phyloP scores from a whole-genome alignment of 2,329 filamentous ascomycete species.

The Anthostomella pinea region DNA sequence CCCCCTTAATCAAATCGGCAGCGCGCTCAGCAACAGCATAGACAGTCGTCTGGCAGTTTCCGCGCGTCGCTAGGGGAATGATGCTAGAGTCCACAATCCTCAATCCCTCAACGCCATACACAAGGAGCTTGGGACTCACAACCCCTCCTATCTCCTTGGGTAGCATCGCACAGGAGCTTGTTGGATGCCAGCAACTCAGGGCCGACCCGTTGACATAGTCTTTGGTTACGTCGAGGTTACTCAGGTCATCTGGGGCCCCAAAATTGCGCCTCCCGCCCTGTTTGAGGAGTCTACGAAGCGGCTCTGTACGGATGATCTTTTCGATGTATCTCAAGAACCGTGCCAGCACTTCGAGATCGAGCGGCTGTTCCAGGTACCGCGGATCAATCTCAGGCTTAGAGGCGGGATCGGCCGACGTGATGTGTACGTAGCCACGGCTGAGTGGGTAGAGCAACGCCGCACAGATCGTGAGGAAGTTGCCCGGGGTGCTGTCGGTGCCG shows the following conservation, averaged over 20 bases:
- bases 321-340: conserved; percentile 24
- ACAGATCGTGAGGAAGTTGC: conserved; percentile 3
- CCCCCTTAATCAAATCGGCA: conserved; percentile 15
- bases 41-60: conserved; percentile 15
- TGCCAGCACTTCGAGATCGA: conserved; percentile 14
- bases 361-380: conserved; percentile 9
- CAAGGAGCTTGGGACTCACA: conserved; percentile 10
- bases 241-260: conserved; percentile 10
- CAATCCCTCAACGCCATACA: conserved; percentile 14
- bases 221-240: conserved; percentile 28
- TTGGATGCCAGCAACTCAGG: conserved; percentile 43
- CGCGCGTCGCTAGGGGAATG: conserved; percentile 15
- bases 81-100: conserved; percentile 19
- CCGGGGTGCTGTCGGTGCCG: no score
- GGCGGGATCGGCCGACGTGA: conserved; percentile 2
- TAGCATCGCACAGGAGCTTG: conserved; percentile 40
- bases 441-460: conserved; percentile 10
- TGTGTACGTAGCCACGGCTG: conserved; percentile 16
- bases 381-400: conserved; percentile 10
- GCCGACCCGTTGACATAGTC: conserved; percentile 31
- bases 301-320: conserved; percentile 29
- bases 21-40: conserved; percentile 20
- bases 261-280: conserved; percentile 34
- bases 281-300: conserved; percentile 38
- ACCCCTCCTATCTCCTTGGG: conserved; percentile 13